These are phyloP conservation scores for Cucurbita pepo DNA, from an alignment of 306 rosid genomes.

Conservation along the genomic window DNA sequence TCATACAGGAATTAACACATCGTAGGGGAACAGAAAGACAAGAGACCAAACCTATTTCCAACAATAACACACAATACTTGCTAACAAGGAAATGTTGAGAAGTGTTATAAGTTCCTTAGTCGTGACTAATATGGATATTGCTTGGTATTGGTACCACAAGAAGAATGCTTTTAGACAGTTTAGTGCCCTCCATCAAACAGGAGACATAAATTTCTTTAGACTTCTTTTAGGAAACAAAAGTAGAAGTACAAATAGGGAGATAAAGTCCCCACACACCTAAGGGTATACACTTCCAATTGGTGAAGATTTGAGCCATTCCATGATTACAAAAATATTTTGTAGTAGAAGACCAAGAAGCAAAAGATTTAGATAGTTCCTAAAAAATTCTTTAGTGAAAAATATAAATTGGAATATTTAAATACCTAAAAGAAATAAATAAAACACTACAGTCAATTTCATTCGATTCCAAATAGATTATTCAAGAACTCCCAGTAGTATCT, in stretches of 20 bases:
- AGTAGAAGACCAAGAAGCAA: neutral
- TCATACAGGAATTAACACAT: neutral
- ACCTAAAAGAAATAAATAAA: neutral
- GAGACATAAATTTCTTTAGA: neutral
- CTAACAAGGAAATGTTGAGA: neutral
- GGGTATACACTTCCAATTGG: neutral
- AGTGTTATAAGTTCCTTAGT: neutral
- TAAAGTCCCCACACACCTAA: neutral
- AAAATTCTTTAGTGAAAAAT: neutral
- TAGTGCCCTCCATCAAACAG: neutral
- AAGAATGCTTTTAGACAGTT: neutral
- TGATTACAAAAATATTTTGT: neutral
- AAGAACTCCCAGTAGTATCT: neutral
- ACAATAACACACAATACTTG: neutral
- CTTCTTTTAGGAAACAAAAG: neutral
- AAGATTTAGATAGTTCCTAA: neutral
- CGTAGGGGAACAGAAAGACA: neutral
- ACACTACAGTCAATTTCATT: neutral
- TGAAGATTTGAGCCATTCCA: neutral
- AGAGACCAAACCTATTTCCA: neutral
- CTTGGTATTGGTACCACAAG: neutral
- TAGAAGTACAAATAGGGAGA: neutral
- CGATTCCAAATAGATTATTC: neutral
- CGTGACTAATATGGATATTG: neutral
- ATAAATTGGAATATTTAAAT: neutral